phyloP scores from a whole-genome alignment of 2,329 filamentous ascomycete genomes.

The Leptodontidium sp. region DNA sequence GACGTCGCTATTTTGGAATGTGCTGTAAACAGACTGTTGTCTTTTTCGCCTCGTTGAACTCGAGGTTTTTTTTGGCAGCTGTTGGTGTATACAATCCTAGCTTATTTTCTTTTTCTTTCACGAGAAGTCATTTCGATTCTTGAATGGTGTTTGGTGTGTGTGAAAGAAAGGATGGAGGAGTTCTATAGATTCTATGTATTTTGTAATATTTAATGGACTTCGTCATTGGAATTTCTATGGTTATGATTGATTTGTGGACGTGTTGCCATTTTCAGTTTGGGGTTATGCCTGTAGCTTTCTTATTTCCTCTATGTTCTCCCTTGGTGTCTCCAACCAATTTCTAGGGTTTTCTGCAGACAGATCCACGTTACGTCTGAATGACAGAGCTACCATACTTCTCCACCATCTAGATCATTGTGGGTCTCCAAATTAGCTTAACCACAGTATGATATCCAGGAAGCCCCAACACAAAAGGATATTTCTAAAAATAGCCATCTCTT shows the following conservation, averaged over 20 bases:
- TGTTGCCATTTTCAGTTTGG: too few relatives aligned
- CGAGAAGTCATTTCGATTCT: background rate
- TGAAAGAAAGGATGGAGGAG: background rate
- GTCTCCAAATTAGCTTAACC: background rate
- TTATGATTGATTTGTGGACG: background rate
- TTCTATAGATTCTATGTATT: background rate
- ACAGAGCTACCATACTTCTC: background rate
- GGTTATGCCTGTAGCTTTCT: too few relatives aligned
- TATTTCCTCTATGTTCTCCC: background rate
- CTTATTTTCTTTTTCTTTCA: background rate
- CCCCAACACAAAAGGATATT: background rate
- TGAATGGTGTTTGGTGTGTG: background rate
- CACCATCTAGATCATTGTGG: background rate
- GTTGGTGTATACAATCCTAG: background rate
- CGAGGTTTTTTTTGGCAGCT: constrained; percentile 13
- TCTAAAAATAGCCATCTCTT: background rate
- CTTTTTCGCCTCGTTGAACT: constrained; percentile 7
- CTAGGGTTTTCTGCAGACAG: background rate
- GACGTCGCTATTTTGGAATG: background rate
- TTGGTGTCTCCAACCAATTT: background rate
- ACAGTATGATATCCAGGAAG: background rate
- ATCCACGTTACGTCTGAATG: background rate
- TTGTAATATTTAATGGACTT: constrained; percentile 8
- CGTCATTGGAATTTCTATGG: background rate
- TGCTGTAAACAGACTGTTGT: background rate